phyloP scores from a whole-genome alignment of 768 basidiomycete genomes.

The Pleurotus pulmonarius region DNA sequence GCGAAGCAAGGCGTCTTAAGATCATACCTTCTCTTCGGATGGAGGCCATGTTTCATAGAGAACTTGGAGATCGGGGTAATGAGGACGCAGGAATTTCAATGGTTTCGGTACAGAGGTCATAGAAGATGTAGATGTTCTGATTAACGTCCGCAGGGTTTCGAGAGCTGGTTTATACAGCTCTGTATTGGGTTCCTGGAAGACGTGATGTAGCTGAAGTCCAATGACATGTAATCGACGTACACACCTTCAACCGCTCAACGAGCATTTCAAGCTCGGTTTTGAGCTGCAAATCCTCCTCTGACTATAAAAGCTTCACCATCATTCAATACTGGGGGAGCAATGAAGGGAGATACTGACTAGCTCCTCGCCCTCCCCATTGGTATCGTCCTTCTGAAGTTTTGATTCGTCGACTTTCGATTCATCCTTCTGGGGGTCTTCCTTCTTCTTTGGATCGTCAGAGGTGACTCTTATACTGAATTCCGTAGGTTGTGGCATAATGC shows the following conservation, averaged over 20 bases:
- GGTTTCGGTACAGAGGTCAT: slow-evolving; percentile 99
- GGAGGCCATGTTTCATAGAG: slow-evolving; percentile 79
- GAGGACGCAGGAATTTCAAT: slow-evolving; percentile 93
- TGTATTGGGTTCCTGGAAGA: slow-evolving; percentile 77
- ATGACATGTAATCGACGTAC: slow-evolving; percentile 15
- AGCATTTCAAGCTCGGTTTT: slow-evolving; percentile 97
- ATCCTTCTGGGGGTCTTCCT: slow-evolving; percentile 43
- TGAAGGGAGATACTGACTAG: slow-evolving; percentile 52
- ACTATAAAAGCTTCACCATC: slow-evolving; percentile 40
- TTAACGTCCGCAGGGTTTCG: slow-evolving; percentile 89
- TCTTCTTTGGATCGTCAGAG: slow-evolving; percentile 75
- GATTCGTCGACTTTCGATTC: slow-evolving; percentile 56
- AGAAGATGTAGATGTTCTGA: slow-evolving; percentile 93
- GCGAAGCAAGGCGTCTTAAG: slow-evolving; percentile 2
- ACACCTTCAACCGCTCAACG: slow-evolving; percentile 86
- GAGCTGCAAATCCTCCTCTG: slow-evolving; percentile 92
- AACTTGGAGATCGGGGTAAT: slow-evolving; percentile 82
- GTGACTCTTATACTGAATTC: slow-evolving; percentile 60
- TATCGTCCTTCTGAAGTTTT: slow-evolving; percentile 48
- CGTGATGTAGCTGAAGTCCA: slow-evolving; percentile 10
- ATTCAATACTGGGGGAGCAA: not conserved
- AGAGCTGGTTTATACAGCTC: slow-evolving; percentile 85
- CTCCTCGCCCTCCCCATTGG: slow-evolving; percentile 68
- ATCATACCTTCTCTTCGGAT: slow-evolving; percentile 71
- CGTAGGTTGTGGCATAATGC: slow-evolving; percentile 55